Percentiles rank a stretch among this genome's conserved stretches.
phyloP scores from a whole-genome alignment of 306 rosid species.

The Gleditsia sinensis region DNA sequence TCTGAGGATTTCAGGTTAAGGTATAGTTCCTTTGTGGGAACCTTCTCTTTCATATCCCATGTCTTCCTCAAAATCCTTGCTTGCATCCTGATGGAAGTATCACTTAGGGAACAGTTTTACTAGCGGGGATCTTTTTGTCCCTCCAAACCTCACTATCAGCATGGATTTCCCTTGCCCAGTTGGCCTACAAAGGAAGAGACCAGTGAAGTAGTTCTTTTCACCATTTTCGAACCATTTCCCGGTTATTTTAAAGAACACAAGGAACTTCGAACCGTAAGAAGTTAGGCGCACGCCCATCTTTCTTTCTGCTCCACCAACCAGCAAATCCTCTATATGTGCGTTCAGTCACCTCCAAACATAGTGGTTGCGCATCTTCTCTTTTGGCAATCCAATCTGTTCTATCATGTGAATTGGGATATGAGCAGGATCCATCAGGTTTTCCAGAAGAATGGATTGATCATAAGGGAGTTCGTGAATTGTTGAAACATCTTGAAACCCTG shows the following conservation, averaged over 20 bases:
- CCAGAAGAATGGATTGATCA: constrained; percentile 92
- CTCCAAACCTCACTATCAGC: constrained; percentile 91
- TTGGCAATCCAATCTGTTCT: constrained; percentile 85
- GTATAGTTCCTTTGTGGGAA: constrained; percentile 85
- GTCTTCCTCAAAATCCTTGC: constrained; percentile 96
- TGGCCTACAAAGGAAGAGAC: constrained; percentile 90
- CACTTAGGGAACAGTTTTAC: constrained; percentile 74
- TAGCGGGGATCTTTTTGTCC: constrained; percentile 57
- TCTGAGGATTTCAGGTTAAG: constrained; percentile 83
- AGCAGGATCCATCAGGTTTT: constrained; percentile 98
- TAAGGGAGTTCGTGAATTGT: constrained; percentile 93
- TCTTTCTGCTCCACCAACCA: constrained; percentile 84
- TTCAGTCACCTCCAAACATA: constrained; percentile 74
- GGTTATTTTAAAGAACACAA: constrained; percentile 83
- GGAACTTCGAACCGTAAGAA: constrained; percentile 84
- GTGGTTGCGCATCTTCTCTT: constrained; percentile 86
- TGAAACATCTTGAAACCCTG: constrained; percentile 80
- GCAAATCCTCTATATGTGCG: constrained; percentile 88
- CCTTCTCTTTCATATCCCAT: constrained; percentile 91
- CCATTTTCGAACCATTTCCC: constrained; percentile 63
- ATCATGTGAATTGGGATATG: constrained; percentile 96
- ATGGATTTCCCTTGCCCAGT: constrained; percentile 96
- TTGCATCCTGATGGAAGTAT: constrained; percentile 93
- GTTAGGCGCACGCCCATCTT: constrained; percentile 50
- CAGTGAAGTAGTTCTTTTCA: constrained; percentile 61